Evolutionary conservation across 345 rosid genomes (phyloP), one percentile per base, ranked within the genome.

Genomic region (Ceriops zippeliana): DNA sequence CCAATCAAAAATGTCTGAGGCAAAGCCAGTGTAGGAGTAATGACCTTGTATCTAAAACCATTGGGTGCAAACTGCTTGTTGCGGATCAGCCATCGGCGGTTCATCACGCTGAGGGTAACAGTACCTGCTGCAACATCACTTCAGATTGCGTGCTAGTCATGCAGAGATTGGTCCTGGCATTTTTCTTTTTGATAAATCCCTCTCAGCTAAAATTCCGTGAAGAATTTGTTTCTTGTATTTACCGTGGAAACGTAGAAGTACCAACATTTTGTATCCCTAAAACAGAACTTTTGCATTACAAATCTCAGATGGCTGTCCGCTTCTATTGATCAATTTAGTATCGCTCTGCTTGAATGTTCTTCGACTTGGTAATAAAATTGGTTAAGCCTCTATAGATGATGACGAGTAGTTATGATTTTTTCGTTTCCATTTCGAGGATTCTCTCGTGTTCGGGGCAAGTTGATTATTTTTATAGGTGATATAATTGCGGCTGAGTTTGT

Each of bases 281-380:
- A 79, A 67, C 56, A 79, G 52, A 67, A 24, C 63, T 47, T 53
- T 31, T 60, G 38, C 21, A 20, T 16, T 53, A 31, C 72, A 61
- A 47, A 66, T 52, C 63, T 81, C 46, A 22, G 34, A 49, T 67
- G 38, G 69, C 56, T 58, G 52, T 58, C 35, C 37, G 10, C 37
- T 34, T 34, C 59, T 47, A 70, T 68, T 13, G 32, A 56, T 63
- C 67, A 6, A 38, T 24, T 66, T 62, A 58, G 72, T 66, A 26
- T 51, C 49, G 49, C 51, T 24, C 34, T 21, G 27, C 70, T 31
- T 13, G 49, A 42, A 42, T 42, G 49, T 42, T 15, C 61, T 15
- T 17, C 17, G 30, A 17, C 30, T 52, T 61, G 24, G 26, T 24
- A 52, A 70, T 61, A 70, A 28, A 56, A 28, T 1, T 31, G 7